A percentile compares a stretch with the other conserved stretches of the same genome.
Evolutionary conservation across 2,329 filamentous ascomycete genomes (phyloP).

Genomic region (Aureobasidium sp.): DNA sequence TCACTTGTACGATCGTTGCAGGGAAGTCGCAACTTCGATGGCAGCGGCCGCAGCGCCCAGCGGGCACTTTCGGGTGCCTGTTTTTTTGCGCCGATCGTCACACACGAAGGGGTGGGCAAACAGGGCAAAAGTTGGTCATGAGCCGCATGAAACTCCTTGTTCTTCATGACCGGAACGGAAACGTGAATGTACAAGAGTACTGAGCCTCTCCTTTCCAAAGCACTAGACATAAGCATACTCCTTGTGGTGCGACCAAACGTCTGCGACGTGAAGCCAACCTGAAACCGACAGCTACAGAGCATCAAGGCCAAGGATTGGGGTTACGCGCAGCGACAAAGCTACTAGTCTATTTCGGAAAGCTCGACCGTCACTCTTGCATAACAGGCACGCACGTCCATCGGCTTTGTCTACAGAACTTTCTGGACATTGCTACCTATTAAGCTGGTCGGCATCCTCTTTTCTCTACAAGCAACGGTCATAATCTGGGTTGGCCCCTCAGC

Average conservation of each 20-base stretch:
- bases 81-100: conserved; percentile 12
- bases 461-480: not conserved
- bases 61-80: conserved; percentile 3
- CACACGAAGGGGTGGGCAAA: conserved; percentile 2
- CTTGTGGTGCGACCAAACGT: not conserved
- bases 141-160: not conserved
- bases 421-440: conserved; percentile 8
- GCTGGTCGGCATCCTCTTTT: not conserved
- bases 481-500: not conserved
- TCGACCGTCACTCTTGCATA: conserved; percentile 15
- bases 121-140: conserved; percentile 10
- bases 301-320: not conserved
- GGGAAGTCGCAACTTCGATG: not conserved
- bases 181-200: not conserved
- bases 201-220: not conserved
- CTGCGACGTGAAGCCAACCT: not conserved
- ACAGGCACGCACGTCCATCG: conserved; percentile 10
- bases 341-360: conserved; percentile 9
- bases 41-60: not conserved
- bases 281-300: not conserved
- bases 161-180: not conserved
- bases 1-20: conserved; percentile 8
- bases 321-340: not conserved
- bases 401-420: conserved; percentile 13
- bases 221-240: not conserved